Conservation (phyloP, 2,329 filamentous ascomycete genomes). For the Zymoseptoria tritici region DNA sequence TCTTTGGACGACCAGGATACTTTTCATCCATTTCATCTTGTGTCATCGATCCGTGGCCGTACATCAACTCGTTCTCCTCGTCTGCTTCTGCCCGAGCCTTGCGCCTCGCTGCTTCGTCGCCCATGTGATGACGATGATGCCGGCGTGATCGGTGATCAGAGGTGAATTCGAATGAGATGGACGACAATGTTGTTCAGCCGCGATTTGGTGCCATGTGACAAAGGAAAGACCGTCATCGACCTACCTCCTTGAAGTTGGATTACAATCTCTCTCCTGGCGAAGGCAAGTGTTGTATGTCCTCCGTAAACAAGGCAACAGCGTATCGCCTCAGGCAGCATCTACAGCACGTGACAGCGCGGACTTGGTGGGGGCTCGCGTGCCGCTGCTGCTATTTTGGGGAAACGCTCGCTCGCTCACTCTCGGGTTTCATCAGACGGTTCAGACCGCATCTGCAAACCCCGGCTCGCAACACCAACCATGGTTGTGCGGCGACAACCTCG, state of each 20-base stretch:
- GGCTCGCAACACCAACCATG: background rate
- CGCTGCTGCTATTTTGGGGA: background rate
- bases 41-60: constrained; percentile 37
- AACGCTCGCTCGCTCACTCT: background rate
- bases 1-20: constrained; percentile 75
- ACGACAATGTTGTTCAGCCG: background rate
- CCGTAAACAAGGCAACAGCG: background rate
- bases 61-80: constrained; percentile 44
- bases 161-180: background rate
- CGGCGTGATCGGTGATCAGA: background rate
- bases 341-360: background rate
- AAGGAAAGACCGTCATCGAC: background rate
- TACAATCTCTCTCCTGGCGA: background rate
- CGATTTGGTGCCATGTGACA: background rate
- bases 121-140: constrained; percentile 23
- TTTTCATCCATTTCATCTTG: constrained; percentile 46
- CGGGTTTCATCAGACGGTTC: background rate
- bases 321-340: background rate
- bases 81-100: constrained; percentile 34
- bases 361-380: background rate
- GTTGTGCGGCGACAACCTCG: background rate
- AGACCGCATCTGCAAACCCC: background rate
- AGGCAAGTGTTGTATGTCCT: background rate
- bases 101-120: constrained; percentile 30
- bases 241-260: background rate